Evolutionary conservation across 164 flowering plant genomes (phyloP).

Genomic region (Magnolia changhungtana): DNA sequence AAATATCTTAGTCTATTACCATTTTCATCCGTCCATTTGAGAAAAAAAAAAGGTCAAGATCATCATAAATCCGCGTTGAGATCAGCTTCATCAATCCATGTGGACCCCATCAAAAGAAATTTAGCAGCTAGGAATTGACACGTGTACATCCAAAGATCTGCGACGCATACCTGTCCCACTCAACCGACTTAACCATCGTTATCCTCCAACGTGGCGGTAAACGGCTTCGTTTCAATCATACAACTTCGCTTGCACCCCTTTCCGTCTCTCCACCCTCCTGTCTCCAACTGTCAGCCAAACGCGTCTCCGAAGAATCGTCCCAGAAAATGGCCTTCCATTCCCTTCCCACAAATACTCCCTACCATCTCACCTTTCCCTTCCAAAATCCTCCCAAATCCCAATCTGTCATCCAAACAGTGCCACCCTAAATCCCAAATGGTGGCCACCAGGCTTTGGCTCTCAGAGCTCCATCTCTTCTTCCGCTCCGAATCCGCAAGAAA

Average conservation of each 20-base stretch:
- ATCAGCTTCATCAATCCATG: too few relatives aligned
- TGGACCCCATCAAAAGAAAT: too few relatives aligned
- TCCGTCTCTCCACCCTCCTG: background rate
- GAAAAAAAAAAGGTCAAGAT: too few relatives aligned
- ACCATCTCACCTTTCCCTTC: background rate
- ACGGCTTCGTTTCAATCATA: background rate
- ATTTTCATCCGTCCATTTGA: too few relatives aligned
- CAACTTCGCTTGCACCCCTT: background rate
- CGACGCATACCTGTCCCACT: background rate
- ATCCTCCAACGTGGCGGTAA: background rate
- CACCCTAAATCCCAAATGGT: background rate
- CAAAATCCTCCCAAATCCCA: background rate
- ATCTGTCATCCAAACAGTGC: background rate
- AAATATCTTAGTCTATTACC: too few relatives aligned
- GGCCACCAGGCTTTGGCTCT: background rate
- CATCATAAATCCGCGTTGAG: too few relatives aligned
- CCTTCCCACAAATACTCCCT: background rate
- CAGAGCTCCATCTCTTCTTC: conserved; percentile 6
- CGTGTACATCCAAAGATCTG: background rate
- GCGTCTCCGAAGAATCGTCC: background rate
- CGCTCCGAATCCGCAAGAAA: background rate
- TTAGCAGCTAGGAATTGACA: background rate
- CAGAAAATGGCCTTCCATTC: background rate
- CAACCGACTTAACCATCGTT: background rate
- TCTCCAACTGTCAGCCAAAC: conserved; percentile 1